Percentiles rank a stretch among this genome's conserved stretches.
Conservation (phyloP, 164 flowering plant genomes). For the Euptelea pleiosperma region DNA sequence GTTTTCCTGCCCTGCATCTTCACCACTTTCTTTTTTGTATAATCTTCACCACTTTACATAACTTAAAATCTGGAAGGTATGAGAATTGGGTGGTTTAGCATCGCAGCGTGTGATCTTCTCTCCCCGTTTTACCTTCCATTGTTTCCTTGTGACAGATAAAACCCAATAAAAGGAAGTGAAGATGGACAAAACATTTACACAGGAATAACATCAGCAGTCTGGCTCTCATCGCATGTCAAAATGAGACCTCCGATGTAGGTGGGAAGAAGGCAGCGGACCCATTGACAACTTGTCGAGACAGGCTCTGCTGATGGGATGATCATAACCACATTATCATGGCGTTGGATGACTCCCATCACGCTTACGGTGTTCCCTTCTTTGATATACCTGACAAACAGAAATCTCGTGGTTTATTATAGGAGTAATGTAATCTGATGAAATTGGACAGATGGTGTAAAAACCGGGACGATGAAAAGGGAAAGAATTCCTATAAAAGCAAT, state of each 20-base stretch:
- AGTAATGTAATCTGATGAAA: background rate
- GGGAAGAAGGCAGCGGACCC: conserved; percentile 83
- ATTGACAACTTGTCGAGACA: conserved; percentile 71
- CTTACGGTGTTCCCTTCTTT: conserved; percentile 96
- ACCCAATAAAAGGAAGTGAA: conserved; percentile 7
- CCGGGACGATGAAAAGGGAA: too few relatives aligned
- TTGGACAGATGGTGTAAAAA: background rate
- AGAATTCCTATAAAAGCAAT: too few relatives aligned
- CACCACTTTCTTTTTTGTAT: too few relatives aligned
- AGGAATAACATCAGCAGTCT: conserved; percentile 69
- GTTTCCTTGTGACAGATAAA: conserved; percentile 15
- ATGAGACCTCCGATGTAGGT: conserved; percentile 68
- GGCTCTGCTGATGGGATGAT: conserved; percentile 79
- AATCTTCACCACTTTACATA: conserved; percentile 30
- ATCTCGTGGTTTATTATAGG: conserved; percentile 1
- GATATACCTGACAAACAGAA: conserved; percentile 50
- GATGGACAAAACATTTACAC: conserved; percentile 39
- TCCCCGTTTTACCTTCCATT: conserved; percentile 10
- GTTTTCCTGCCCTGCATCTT: conserved; percentile 21
- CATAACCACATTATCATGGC: conserved; percentile 89
- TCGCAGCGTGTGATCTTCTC: conserved; percentile 1
- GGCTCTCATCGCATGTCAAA: conserved; percentile 72
- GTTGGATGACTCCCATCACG: conserved; percentile 83
- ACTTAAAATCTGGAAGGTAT: conserved; percentile 10
- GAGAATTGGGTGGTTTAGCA: conserved; percentile 11